A percentile compares a stretch with the other conserved stretches of the same genome.
Evolutionary conservation across 2,329 filamentous ascomycete genomes (phyloP).

Genomic region (Paecilomyces sp.): DNA sequence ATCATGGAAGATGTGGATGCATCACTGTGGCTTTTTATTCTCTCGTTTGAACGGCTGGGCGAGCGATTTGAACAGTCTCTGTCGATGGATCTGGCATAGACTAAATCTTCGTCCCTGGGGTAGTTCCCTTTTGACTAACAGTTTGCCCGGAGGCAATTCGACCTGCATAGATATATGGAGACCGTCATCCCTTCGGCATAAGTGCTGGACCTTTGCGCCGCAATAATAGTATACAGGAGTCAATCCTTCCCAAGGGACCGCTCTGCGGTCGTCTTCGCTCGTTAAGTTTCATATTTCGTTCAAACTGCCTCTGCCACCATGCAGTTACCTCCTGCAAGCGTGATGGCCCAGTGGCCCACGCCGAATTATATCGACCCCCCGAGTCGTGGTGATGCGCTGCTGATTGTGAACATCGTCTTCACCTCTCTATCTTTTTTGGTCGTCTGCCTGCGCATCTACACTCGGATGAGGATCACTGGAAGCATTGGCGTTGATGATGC

Average conservation of each 20-base stretch:
- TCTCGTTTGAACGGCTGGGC: too few relatives aligned
- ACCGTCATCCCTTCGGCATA: neutral
- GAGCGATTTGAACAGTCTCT: neutral
- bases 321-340: neutral
- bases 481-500: conserved; percentile 43
- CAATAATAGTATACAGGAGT: neutral
- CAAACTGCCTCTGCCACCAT: neutral
- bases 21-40: neutral
- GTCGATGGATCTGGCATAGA: neutral
- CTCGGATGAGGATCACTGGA: conserved; percentile 37
- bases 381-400: conserved; percentile 36
- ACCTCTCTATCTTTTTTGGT: conserved; percentile 33
- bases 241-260: neutral
- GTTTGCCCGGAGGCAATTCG: neutral
- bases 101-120: neutral
- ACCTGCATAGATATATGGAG: neutral
- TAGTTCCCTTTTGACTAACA: neutral
- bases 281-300: neutral
- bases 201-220: neutral
- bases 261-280: neutral
- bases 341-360: conserved; percentile 30
- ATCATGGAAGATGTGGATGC: neutral
- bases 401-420: conserved; percentile 36
- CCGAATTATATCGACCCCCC: conserved; percentile 43
- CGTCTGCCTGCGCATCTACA: conserved; percentile 40